phyloP scores from a whole-genome alignment of 2,329 filamentous ascomycete species.

The Aspergillus quadricinctus region DNA sequence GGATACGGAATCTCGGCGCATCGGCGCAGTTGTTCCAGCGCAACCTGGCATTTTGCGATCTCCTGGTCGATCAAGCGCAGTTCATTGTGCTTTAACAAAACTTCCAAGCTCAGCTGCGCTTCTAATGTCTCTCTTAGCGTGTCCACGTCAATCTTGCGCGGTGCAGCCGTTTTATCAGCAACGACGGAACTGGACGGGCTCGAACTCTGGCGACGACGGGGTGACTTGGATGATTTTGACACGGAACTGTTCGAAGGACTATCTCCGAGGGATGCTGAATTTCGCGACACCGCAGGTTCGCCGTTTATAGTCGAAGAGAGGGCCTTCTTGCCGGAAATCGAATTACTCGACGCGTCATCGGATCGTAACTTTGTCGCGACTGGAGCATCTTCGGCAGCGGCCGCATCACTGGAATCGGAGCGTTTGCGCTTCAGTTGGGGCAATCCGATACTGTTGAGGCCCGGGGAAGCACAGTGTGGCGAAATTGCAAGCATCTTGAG shows the following conservation, averaged over 20 bases:
- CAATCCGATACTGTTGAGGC: slow-evolving; percentile 25
- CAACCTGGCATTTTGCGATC: slow-evolving; percentile 89
- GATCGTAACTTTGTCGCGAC: slow-evolving; percentile 29
- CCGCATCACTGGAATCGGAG: slow-evolving; percentile 45
- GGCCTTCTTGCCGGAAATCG: slow-evolving; percentile 3
- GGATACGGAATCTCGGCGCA: slow-evolving; percentile 92
- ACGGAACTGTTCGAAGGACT: slow-evolving; percentile 3
- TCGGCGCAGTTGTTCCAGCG: slow-evolving; percentile 86
- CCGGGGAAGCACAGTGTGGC: slow-evolving; percentile 29
- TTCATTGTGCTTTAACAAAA: slow-evolving; percentile 91
- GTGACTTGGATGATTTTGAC: not conserved
- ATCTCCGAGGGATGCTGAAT: slow-evolving; percentile 9
- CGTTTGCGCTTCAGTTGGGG: slow-evolving; percentile 58
- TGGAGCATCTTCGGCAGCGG: slow-evolving; percentile 24
- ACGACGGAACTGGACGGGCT: slow-evolving; percentile 4
- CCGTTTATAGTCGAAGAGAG: slow-evolving; percentile 11
- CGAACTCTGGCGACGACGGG: slow-evolving; percentile 2
- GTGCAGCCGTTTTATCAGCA: slow-evolving; percentile 16
- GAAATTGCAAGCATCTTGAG: slow-evolving; percentile 41
- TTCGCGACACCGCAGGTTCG: slow-evolving; percentile 9
- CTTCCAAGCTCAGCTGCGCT: slow-evolving; percentile 84
- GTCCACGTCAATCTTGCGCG: slow-evolving; percentile 33
- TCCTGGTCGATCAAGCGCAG: slow-evolving; percentile 92
- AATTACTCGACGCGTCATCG: slow-evolving; percentile 19
- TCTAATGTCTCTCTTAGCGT: slow-evolving; percentile 69